Percentiles rank a stretch among this genome's conserved stretches.
Evolutionary conservation across 371 early-diverging fungal genomes (phyloP).

Genomic region (Umbelopsis sp.): DNA sequence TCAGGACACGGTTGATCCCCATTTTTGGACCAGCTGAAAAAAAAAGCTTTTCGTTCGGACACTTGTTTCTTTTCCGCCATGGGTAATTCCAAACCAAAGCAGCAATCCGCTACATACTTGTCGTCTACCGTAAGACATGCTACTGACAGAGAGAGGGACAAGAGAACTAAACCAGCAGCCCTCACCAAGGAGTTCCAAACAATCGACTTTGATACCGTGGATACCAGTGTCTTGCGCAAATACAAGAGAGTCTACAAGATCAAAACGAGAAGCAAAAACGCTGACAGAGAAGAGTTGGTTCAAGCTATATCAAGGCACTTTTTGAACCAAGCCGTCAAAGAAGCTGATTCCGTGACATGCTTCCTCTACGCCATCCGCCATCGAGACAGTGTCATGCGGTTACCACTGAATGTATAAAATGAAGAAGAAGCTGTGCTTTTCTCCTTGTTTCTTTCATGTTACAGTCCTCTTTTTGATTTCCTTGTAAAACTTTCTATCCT

Average conservation of each 20-base stretch:
- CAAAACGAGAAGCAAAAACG: conserved; percentile 9
- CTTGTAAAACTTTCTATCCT: not conserved
- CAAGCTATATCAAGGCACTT: conserved; percentile 18
- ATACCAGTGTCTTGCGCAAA: conserved; percentile 13
- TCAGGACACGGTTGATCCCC: conserved; percentile 12
- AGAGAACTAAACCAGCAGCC: conserved; percentile 9
- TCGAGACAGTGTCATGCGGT: conserved; percentile 18
- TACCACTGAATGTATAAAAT: conserved; percentile 11
- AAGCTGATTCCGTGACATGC: conserved; percentile 17
- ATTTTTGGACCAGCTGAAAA: not conserved
- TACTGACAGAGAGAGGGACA: conserved; percentile 9
- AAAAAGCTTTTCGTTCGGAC: conserved; percentile 18
- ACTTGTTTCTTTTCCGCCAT: conserved; percentile 3
- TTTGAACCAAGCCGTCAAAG: conserved; percentile 8
- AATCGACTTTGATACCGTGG: conserved; percentile 17
- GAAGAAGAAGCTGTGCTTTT: not conserved
- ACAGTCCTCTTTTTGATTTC: not conserved
- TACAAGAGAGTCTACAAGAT: conserved; percentile 16
- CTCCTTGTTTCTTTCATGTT: not conserved
- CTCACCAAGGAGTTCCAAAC: conserved; percentile 19
- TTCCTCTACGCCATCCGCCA: conserved; percentile 16
- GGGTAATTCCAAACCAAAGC: conserved; percentile 18
- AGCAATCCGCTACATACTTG: conserved; percentile 2
- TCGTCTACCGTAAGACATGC: conserved; percentile 4
- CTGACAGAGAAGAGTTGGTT: conserved; percentile 14